Conservation (phyloP, 176 grass and related monocot species). For the Phoenix dactylifera region DNA sequence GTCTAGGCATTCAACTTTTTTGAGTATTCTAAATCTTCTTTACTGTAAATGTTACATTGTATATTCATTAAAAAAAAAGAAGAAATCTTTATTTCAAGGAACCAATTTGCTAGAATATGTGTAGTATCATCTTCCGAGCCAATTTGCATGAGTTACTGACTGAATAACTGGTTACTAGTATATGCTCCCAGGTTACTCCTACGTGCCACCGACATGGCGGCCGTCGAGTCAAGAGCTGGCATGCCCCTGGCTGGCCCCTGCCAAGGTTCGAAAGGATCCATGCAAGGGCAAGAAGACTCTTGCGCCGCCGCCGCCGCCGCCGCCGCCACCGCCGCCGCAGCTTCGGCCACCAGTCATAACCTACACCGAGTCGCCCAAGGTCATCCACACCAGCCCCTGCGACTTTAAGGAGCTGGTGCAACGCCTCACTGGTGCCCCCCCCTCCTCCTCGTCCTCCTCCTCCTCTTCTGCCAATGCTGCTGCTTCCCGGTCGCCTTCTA, state of each 20-base stretch:
- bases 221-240: constrained; percentile 12
- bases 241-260: constrained; percentile 30
- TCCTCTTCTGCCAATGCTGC: background rate
- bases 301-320: background rate
- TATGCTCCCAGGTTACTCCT: no score
- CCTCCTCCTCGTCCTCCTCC: background rate
- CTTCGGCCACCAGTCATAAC: constrained; percentile 44
- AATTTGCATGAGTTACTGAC: no score
- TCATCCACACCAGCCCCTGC: constrained; percentile 43
- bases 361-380: constrained; percentile 48
- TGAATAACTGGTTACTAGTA: no score
- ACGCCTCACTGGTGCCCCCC: constrained; percentile 39
- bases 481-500: background rate
- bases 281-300: constrained; percentile 17
- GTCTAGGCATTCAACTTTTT: no score
- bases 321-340: constrained; percentile 3
- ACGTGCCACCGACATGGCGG: no score
- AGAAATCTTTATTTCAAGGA: no score
- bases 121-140: no score
- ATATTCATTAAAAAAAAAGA: no score
- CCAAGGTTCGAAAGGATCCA: constrained; percentile 31
- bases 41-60: no score
- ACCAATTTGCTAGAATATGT: no score
- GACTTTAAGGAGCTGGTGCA: constrained; percentile 75
- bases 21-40: no score